phyloP scores from a whole-genome alignment of 345 rosid species.

The Rhizophora mangle region DNA sequence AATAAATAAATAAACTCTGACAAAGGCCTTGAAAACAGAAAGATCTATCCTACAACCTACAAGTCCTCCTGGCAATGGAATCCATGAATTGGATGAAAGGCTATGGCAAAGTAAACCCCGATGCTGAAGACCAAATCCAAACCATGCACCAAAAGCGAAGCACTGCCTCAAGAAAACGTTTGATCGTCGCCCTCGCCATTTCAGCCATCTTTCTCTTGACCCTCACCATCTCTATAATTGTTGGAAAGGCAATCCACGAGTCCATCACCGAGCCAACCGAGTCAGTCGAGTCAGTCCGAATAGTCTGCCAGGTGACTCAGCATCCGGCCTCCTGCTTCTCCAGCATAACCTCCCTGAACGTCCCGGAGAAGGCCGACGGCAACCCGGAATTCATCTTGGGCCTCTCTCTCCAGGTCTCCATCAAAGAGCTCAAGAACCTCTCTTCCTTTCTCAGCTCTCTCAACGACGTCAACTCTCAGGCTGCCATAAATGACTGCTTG shows the following conservation, averaged over 20 bases:
- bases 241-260: slow-evolving; percentile 38
- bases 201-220: slow-evolving; percentile 41
- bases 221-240: slow-evolving; percentile 29
- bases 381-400: slow-evolving; percentile 60
- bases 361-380: slow-evolving; percentile 35
- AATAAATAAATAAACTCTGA: too few species aligned
- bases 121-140: slow-evolving; percentile 38
- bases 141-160: slow-evolving; percentile 17
- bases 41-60: background rate
- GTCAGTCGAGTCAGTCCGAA: slow-evolving; percentile 38
- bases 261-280: slow-evolving; percentile 17
- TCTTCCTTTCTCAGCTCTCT: slow-evolving; percentile 33
- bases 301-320: slow-evolving; percentile 56
- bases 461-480: slow-evolving; percentile 38
- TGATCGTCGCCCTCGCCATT: slow-evolving; percentile 36
- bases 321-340: slow-evolving; percentile 62
- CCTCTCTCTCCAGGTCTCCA: slow-evolving; percentile 44
- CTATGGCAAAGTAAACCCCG: slow-evolving; percentile 53
- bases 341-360: slow-evolving; percentile 44
- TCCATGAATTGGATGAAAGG: slow-evolving; percentile 58
- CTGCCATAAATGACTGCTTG: slow-evolving; percentile 55
- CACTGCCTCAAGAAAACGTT: slow-evolving; percentile 20
- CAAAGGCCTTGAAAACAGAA: too few species aligned
- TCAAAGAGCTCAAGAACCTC: slow-evolving; percentile 30
- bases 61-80: slow-evolving; percentile 39